Evolutionary conservation across 2,329 filamentous ascomycete genomes (phyloP), one percentile per base, ranked within the genome.

Genomic region (Phialophora chinensis): DNA sequence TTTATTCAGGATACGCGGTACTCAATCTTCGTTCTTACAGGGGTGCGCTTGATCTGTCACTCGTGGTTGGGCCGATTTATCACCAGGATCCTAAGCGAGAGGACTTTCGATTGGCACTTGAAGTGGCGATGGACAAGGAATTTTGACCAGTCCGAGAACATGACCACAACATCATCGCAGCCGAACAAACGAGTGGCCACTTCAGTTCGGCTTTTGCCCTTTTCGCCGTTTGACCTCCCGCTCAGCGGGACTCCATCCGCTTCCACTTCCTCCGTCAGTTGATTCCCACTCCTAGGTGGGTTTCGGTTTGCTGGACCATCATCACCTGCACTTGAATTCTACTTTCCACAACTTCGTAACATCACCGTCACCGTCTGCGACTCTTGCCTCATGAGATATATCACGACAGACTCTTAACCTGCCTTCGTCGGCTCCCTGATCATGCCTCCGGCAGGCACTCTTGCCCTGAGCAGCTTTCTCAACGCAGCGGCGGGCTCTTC

Each of bases 381-480:
- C 58, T 20, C 7, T 31, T 44, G 10, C 29, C 29, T 29, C 29
- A 50, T 56, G 55, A 64, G 23, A 50, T 29, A 12, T 12, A 23
- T n/a, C 17, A 33, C 35, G 27, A 61, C 17, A 25, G 38, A 17
- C 53, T 52, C 6, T 29, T 62, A 49, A 29, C 12, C 25, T 33
- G 63, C 60, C 65, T 17, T 10, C 55, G 42, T 53, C 54, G 60
- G 55, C 57, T 25, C 38, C n/a, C 31, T 55, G 56, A 70, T 54
- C 53, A 70, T 70, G 68, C 68, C 68, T 68, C 49, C 50, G 11
- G 57, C 63, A 56, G 63, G 63, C 23, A 68, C 63, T 38, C 52
- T 66, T 23, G 67, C 68, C 31, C 27, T 70, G 56, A 68, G 66
- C 61, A 68, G 54, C 35, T 68, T 70, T 54, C 63, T 70, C 35